These are phyloP conservation scores for Pyrrhoderma lamaoense DNA, from an alignment of 1,284 basidiomycete species.

Conservation along the genomic window DNA sequence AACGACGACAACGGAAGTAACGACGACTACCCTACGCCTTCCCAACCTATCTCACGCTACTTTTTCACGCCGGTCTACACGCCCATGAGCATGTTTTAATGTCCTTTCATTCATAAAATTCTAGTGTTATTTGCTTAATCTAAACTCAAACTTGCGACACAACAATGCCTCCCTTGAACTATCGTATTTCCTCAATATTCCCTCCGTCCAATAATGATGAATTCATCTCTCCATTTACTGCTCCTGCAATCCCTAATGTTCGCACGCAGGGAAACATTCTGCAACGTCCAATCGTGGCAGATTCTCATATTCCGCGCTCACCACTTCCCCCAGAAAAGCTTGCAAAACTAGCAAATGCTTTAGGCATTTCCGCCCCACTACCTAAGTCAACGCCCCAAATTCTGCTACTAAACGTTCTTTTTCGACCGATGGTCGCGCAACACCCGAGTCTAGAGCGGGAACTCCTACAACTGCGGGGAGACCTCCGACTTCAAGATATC, in stretches of 20 bases:
- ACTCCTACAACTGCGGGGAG: constrained; percentile 24
- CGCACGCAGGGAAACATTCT: constrained; percentile 1
- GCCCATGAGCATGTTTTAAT: constrained; percentile 10
- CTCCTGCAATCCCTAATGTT: constrained; percentile 17
- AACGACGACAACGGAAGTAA: background rate
- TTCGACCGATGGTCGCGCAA: constrained; percentile 34
- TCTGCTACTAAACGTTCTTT: constrained; percentile 46
- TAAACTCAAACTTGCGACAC: background rate
- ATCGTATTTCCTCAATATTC: constrained; percentile 9
- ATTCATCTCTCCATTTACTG: constrained; percentile 18
- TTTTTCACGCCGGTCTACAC: constrained; percentile 15
- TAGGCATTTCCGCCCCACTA: constrained; percentile 66
- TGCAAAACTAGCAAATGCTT: constrained; percentile 74
- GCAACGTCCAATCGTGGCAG: constrained; percentile 12
- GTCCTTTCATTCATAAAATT: constrained; percentile 1
- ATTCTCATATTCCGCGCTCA: constrained; percentile 40
- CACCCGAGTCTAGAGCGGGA: constrained; percentile 26
- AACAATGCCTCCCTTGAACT: constrained; percentile 10
- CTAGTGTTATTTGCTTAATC: too few species aligned
- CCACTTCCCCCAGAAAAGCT: constrained; percentile 68
- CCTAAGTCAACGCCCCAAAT: constrained; percentile 40
- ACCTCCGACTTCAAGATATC: constrained; percentile 49
- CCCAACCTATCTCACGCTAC: constrained; percentile 11
- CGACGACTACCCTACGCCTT: constrained; percentile 7
- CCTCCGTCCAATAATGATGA: constrained; percentile 8